Evolutionary conservation across 768 basidiomycete genomes (phyloP), one percentile per base, ranked within the genome.

Genomic region (Coprinellus micaceus): DNA sequence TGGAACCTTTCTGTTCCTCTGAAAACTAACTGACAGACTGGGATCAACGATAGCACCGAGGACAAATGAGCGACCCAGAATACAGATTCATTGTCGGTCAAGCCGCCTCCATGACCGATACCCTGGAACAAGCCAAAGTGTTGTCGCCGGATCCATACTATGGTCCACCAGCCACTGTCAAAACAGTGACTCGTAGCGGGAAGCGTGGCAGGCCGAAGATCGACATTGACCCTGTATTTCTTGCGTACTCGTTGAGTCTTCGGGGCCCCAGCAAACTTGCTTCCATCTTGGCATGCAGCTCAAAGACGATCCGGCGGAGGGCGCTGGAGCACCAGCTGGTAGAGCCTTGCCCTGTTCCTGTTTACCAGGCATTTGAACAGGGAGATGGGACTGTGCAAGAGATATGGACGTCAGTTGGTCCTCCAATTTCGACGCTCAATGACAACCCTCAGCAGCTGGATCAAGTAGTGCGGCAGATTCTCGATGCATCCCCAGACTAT

Each of bases 401-500:
- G 29, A 15, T 30, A 5, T 29, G 30, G 49, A 29, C n/a, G 33
- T 30, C 30, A 3, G 15, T 19, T 4, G 28, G 49, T 3, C 30
- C 49, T 51, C 12, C 29, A 4, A 15, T 29, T 9, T 51, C 49
- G 4, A 9, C 49, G 10, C 10, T 30, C 6, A 30, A 10, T 10
- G 3, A 30, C 5, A 21, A 11, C 19, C 5, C 5, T 3, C 13
- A 29, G 4, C 21, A 15, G 12, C 49, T 51, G 9, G 33, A 51
- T 26, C 10, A 29, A 26, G 3, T 33, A 4, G 28, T 57, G 4
- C 22, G 24, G 2, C 15, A 28, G 2, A 65, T 66, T 25, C 55
- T 63, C 4, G 40, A 54, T 4, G 33, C 39, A 5, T 69, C 66
- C 46, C 69, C 66, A 1, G 24, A 53, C 7, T 65, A 63, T 59